Evolutionary conservation across 176 grass and related monocot genomes (phyloP), one percentile per base, ranked within the genome.

Genomic region (Bromus sterilis): DNA sequence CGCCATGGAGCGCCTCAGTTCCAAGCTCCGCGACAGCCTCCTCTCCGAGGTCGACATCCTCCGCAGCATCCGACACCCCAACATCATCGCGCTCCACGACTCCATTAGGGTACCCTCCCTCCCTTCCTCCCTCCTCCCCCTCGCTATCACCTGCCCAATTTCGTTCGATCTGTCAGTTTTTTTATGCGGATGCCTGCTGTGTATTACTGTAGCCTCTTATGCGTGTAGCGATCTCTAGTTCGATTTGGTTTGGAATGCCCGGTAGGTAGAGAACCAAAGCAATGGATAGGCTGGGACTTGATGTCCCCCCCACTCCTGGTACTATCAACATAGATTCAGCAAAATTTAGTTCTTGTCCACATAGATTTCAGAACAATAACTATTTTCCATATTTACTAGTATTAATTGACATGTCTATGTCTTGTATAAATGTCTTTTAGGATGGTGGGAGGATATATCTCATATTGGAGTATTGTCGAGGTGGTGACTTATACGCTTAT

Each of bases 41-140:
- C 90, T 99, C 28, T 95, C 88, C 55, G 96, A 99, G 91, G 96
- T 95, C 79, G 88, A 73, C 84, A 93, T 99, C 85, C 96, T 99
- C 61, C 79, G 83, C 34, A 59, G 82, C 74, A 95, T 99, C 79
- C 56, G 49, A 23, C 96, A 99, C 56, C 87, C 91, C 30, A 99
- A 99, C 82, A 86, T 99, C 93, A 99, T 99, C 87, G 53, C 84
- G 36, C 86, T 95, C 62, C 80, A 89, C 63, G 86, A 95, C 65
- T 99, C 73, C 79, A 82, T 95, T 46, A 81, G 82, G 91, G 94
- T 97, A 71, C 40, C 49, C 15, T 6, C 28, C 42, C 59, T 57
- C 24, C 5, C 34, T 10, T 7, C 66, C 18, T 6, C 33, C 21
- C 42, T 63, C 29, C 34, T 30, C 7, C 33, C 2, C 37, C 31